Base-by-base conservation (phyloP, 768 basidiomycete species). In the Tricholoma terreum region DNA sequence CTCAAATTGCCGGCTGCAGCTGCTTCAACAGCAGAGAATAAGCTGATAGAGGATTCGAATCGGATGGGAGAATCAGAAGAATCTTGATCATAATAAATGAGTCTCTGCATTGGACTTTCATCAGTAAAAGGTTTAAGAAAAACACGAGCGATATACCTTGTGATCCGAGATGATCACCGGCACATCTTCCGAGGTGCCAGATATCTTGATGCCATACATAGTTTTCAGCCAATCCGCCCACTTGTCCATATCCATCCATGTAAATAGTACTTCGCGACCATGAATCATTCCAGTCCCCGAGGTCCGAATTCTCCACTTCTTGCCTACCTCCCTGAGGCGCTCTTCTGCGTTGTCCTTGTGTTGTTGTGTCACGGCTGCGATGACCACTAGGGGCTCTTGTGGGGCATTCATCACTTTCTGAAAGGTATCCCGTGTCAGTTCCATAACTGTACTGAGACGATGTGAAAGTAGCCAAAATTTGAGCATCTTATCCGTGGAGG, bases 221-320 rank as follows among this genome's bases (percentile, higher is more conserved):
- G 85, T 86, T 78, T 91, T 93, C 74, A 96, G 75, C 94, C 94
- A 98, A 51, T 82, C 85, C 22, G 72, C 79, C 94, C 96, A 98
- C 70, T 79, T 82, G 22, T 84, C 85, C 2, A 77, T 82, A 66
- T 99, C 92, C 84, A 97, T 94, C 87, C 89, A 94, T 8, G 87
- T 80, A 71, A 94, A 97, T 50, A 94, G 82, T 0, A 96, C 87
- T 42, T 84, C 80, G 34, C 80, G 72, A 42, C 73, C 76, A 33
- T 77, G 75, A 36, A 69, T 71, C 52, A 74, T 63, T 1, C 77
- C 76, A 50, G 64, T 76, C 4, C 78, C 77, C 2, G 66, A 68
- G 0, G 77, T 77, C 65, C 70, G 69, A 35, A 73, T 50, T 58
- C 80, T 79, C 92, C 86, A 94, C 62, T 77, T 81, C 63, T 72